Evolutionary conservation across 305 asterid species (phyloP), one percentile per base, ranked within the genome.

Genomic region (Euphrasia arctica): DNA sequence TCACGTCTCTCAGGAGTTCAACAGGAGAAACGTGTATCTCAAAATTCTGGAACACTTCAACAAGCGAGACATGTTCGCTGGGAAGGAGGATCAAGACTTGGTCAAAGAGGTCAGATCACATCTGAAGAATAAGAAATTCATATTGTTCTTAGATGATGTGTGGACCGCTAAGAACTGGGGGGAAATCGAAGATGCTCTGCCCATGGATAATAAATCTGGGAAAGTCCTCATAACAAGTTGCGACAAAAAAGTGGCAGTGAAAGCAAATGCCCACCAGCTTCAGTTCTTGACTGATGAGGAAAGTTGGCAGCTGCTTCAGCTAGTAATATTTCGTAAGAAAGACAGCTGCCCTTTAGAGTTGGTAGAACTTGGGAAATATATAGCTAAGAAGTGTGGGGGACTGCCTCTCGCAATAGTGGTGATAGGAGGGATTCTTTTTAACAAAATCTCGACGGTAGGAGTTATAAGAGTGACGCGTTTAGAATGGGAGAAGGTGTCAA

Each of bases 161-260:
- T 78, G 78, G 80, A 55, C 48, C 1, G 18, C 54, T 4, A 48
- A 62, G 0, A 67, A 56, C 11, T 72, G 80, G 78, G 14, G 48
- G 1, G 34, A 1, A 1, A 70, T 78, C 25, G 1, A 28, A 31
- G 14, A 31, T 28, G 61, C 49, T 42, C 58, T 80, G 29, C 78
- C 80, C 0, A 41, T 0, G 43, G 50, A 55, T 0, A 68, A 54
- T 2, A 29, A 13, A 22, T 1, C 1, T 22, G 60, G 78, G 34
- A 66, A 67, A 71, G 70, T 80, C 49, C 51, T 80, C 64, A 49
- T 80, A 54, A 77, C 85, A 0, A 77, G 70, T 45, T 71, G 79
- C 7, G 1, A 14, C 1, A 1, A 28, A 0, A 1, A 0, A 1
- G 69, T 80, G 1, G 78, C 77, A 4, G 3, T 0, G 1, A 10